A percentile compares a stretch with the other conserved stretches of the same genome.
Evolutionary conservation across 2,329 filamentous ascomycete genomes (phyloP).

Genomic region (Trichoderma atrobrunneum): DNA sequence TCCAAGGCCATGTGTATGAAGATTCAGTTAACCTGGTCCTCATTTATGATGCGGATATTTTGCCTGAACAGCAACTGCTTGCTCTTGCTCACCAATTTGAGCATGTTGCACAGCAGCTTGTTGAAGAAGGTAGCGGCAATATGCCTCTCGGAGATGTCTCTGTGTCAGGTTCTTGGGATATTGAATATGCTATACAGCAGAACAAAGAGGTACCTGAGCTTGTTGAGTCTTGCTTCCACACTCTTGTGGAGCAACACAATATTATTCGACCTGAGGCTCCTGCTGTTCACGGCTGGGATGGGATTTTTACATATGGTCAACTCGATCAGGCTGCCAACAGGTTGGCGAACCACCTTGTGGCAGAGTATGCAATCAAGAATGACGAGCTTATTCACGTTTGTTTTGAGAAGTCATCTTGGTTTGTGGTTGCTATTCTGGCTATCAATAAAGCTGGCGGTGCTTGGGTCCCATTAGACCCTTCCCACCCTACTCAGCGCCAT

Average conservation of each 20-base stretch:
- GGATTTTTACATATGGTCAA: neutral
- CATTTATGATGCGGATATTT: neutral
- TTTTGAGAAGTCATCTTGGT: slow-evolving; percentile 16
- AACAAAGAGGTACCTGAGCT: slow-evolving; percentile 2
- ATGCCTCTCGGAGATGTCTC: neutral
- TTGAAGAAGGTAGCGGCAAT: neutral
- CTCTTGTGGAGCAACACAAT: neutral
- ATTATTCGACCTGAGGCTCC: neutral
- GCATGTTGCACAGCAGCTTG: slow-evolving; percentile 13
- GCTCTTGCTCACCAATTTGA: slow-evolving; percentile 11
- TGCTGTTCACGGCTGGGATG: neutral
- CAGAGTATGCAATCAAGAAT: neutral
- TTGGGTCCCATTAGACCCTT: slow-evolving; percentile 14
- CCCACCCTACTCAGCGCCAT: slow-evolving; percentile 9
- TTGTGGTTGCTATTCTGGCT: slow-evolving; percentile 9
- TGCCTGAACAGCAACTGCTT: neutral
- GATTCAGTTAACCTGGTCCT: neutral
- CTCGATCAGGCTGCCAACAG: slow-evolving; percentile 7
- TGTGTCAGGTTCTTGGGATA: slow-evolving; percentile 1
- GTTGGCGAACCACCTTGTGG: slow-evolving; percentile 4
- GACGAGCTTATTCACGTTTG: slow-evolving; percentile 15
- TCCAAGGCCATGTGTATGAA: slow-evolving; percentile 4
- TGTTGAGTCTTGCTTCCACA: slow-evolving; percentile 5
- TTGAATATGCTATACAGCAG: neutral
- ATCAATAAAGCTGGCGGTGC: slow-evolving; percentile 16